These are phyloP conservation scores for Pseudofabraea citricarpa DNA, from an alignment of 2,329 filamentous ascomycete genomes.

Conservation along the genomic window DNA sequence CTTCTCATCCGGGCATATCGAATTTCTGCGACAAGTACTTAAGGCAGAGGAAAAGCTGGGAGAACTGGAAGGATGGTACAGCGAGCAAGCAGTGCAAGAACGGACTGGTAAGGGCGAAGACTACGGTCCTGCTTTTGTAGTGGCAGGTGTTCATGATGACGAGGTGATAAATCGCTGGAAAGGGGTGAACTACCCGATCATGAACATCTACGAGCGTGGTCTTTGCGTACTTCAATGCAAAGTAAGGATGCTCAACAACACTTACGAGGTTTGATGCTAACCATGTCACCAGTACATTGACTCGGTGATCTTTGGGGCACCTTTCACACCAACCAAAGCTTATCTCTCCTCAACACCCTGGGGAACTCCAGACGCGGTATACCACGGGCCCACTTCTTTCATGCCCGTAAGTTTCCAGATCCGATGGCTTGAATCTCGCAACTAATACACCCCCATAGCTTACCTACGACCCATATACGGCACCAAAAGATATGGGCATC, in stretches of 20 bases:
- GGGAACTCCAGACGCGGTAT: constrained; percentile 73
- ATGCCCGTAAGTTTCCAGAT: constrained; percentile 39
- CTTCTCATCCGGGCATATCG: constrained; percentile 95
- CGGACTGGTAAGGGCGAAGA: constrained; percentile 61
- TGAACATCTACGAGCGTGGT: constrained; percentile 97
- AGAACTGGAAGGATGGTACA: constrained; percentile 67
- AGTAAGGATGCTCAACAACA: constrained; percentile 41
- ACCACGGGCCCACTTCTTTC: constrained; percentile 93
- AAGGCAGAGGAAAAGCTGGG: constrained; percentile 68
- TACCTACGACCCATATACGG: constrained; percentile 76
- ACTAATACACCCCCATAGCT: constrained; percentile 26
- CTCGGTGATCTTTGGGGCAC: constrained; percentile 82
- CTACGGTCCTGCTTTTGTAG: constrained; percentile 79
- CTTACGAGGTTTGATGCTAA: constrained; percentile 4
- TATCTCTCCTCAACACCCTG: constrained; percentile 75
- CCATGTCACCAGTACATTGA: constrained; percentile 66
- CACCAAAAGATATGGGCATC: constrained; percentile 76
- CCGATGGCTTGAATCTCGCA: constrained; percentile 8
- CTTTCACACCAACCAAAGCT: constrained; percentile 74
- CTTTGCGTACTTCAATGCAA: constrained; percentile 94
- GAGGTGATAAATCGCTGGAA: constrained; percentile 95
- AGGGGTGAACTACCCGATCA: constrained; percentile 97
- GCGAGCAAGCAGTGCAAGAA: constrained; percentile 56
- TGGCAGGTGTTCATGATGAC: constrained; percentile 92
- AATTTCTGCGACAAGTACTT: constrained; percentile 79